A percentile compares a stretch with the other conserved stretches of the same genome.
Conservation (phyloP, 23 red algal species). For the Gracilariopsis chorda region DNA sequence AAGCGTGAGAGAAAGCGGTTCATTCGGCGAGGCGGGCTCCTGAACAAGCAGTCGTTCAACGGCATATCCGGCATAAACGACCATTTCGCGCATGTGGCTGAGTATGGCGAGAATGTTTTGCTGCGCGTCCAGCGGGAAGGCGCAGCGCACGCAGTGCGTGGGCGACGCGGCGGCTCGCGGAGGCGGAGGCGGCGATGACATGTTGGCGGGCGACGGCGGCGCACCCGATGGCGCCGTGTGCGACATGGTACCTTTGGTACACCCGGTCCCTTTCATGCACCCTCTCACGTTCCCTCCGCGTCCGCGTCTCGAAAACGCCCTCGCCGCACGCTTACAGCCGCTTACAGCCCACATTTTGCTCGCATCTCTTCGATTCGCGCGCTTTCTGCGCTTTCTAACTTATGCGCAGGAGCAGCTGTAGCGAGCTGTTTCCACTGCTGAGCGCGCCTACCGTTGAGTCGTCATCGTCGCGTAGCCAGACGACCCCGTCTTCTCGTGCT, state of each 20-base stretch:
- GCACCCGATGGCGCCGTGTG: not conserved
- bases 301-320: no score
- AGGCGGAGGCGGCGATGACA: not conserved
- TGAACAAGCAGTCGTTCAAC: conserved; percentile 24
- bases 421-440: no score
- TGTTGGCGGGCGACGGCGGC: not conserved
- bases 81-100: conserved; percentile 25
- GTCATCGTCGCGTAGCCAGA: not conserved
- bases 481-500: not conserved
- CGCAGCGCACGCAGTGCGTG: conserved; percentile 37
- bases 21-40: not conserved
- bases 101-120: conserved; percentile 11
- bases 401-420: no score
- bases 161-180: not conserved
- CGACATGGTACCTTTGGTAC: no score
- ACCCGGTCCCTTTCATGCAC: no score
- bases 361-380: no score
- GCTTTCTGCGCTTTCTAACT: no score
- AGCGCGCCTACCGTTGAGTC: no score
- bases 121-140: conserved; percentile 45
- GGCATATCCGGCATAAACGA: conserved; percentile 32
- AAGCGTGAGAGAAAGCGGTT: conserved; percentile 4
- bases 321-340: no score
- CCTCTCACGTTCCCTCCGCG: no score
- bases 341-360: no score